phyloP scores from a whole-genome alignment of 331 rosid genomes.

The Quercus phellos region DNA sequence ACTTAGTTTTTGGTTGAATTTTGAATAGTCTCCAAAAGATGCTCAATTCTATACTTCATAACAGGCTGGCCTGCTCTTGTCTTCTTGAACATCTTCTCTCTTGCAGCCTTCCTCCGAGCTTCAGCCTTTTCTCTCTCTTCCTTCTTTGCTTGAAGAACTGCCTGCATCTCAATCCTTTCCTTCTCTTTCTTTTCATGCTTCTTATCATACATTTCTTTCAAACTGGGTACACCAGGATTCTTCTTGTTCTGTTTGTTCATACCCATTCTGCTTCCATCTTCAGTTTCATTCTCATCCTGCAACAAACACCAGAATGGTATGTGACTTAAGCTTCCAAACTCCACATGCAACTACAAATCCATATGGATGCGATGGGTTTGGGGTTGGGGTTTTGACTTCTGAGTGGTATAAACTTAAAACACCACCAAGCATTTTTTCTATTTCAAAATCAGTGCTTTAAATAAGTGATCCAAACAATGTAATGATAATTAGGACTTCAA shows the following conservation, averaged over 20 bases:
- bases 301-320: slow-evolving; percentile 11
- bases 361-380: neutral
- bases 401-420: neutral
- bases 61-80: slow-evolving; percentile 72
- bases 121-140: slow-evolving; percentile 53
- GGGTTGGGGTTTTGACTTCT: neutral
- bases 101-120: slow-evolving; percentile 48
- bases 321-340: neutral
- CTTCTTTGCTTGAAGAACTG: slow-evolving; percentile 39
- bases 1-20: slow-evolving; percentile 23
- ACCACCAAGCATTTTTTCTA: neutral
- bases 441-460: neutral
- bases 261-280: slow-evolving; percentile 12
- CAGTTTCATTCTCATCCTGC: slow-evolving; percentile 42
- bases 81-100: slow-evolving; percentile 64
- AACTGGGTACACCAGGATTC: slow-evolving; percentile 33
- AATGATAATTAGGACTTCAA: neutral
- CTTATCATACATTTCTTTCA: slow-evolving; percentile 48
- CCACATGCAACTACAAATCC: neutral
- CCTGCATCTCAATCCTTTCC: slow-evolving; percentile 61
- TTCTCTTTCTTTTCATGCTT: slow-evolving; percentile 54
- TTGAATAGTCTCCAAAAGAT: slow-evolving; percentile 67
- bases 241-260: slow-evolving; percentile 23
- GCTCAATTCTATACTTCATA: slow-evolving; percentile 76
- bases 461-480: neutral